Conservation (phyloP, 2,329 filamentous ascomycete genomes). For the Dendrostoma leiphaemia region DNA sequence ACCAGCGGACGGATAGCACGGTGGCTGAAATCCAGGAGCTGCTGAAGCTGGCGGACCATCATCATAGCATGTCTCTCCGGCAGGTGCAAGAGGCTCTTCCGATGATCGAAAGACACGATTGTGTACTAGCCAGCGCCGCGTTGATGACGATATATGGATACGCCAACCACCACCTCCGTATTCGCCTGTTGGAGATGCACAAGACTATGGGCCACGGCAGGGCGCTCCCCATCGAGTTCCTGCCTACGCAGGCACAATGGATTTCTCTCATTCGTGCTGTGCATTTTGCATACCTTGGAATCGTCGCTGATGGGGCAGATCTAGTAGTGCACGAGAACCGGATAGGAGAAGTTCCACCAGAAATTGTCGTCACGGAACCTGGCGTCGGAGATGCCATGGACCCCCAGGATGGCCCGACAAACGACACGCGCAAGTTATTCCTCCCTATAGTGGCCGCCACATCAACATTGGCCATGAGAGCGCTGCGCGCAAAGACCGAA, state of each 20-base stretch:
- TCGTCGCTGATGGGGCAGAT: conserved; percentile 23
- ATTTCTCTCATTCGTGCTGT: conserved; percentile 36
- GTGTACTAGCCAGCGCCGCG: conserved; percentile 36
- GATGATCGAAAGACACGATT: conserved; percentile 30
- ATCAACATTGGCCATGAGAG: conserved; percentile 14
- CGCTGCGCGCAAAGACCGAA: conserved; percentile 18
- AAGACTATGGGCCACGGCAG: conserved; percentile 8
- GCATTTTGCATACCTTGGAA: conserved; percentile 31
- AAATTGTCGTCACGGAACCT: not conserved
- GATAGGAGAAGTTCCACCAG: not conserved
- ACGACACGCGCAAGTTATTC: conserved; percentile 1
- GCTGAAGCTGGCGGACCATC: conserved; percentile 31
- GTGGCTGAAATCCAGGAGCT: conserved; percentile 27
- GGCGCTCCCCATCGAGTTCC: conserved; percentile 24
- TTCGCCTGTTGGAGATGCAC: conserved; percentile 29
- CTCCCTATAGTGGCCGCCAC: conserved; percentile 23
- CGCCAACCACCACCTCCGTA: conserved; percentile 35
- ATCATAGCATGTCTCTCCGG: conserved; percentile 36
- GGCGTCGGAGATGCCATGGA: not conserved
- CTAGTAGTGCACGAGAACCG: too few relatives aligned
- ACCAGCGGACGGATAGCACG: not conserved
- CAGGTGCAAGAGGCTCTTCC: conserved; percentile 34
- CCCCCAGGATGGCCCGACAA: conserved; percentile 1
- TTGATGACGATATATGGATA: conserved; percentile 42
- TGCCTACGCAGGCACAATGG: conserved; percentile 35